A percentile compares a stretch with the other conserved stretches of the same genome.
Conservation (phyloP, 495 filamentous ascomycete genomes). For the Ramalina intermedia region DNA sequence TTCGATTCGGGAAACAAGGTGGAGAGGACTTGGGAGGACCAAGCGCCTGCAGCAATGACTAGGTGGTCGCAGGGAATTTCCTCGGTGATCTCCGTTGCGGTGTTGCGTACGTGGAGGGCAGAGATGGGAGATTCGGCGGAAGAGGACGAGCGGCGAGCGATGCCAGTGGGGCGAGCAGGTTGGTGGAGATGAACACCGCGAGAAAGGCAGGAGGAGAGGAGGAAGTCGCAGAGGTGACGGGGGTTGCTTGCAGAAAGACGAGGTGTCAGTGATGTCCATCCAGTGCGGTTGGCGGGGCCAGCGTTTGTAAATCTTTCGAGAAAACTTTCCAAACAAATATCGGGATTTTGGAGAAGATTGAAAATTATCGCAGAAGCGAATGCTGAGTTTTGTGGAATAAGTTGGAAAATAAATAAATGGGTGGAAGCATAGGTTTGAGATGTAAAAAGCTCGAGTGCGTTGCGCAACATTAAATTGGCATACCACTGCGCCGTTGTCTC, state of each 20-base stretch:
- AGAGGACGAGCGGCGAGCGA: constrained; percentile 33
- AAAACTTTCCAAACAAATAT: neutral
- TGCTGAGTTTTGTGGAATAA: no score
- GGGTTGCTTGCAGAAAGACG: constrained; percentile 32
- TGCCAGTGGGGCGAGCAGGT: constrained; percentile 38
- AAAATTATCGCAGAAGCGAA: no score
- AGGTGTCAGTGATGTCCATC: no score
- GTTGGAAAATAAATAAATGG: no score
- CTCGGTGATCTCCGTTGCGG: constrained; percentile 14
- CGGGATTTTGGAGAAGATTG: neutral
- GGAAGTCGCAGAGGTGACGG: constrained; percentile 43
- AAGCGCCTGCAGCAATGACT: constrained; percentile 53
- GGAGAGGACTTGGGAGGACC: constrained; percentile 48
- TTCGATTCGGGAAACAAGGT: constrained; percentile 45
- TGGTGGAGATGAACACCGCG: constrained; percentile 55
- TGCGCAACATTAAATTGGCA: constrained; percentile 9
- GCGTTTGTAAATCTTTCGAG: no score
- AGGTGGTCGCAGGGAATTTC: constrained; percentile 37
- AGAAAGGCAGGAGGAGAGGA: constrained; percentile 39
- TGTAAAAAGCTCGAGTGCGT: no score
- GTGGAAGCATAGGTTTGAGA: no score
- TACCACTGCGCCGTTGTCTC: constrained; percentile 52
- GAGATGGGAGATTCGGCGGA: constrained; percentile 19
- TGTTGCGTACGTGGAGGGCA: constrained; percentile 31
- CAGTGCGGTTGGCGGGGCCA: no score